These are phyloP conservation scores for Colletotrichum liriopes DNA, from an alignment of 2,329 filamentous ascomycete genomes.

Conservation along the genomic window DNA sequence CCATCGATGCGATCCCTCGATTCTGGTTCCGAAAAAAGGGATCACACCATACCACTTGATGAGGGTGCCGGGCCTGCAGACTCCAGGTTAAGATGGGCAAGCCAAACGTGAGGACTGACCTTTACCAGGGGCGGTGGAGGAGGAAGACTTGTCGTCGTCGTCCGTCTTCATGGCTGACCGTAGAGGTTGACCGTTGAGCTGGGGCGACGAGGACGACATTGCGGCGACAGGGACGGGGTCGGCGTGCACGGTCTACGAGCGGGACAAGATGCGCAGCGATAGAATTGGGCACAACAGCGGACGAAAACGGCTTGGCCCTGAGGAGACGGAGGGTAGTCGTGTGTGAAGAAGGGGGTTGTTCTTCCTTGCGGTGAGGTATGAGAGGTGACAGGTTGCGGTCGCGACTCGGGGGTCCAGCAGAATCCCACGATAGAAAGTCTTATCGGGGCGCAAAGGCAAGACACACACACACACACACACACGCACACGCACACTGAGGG, in stretches of 20 bases:
- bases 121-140: slow-evolving; percentile 59
- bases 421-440: slow-evolving; percentile 28
- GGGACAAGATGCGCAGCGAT: not conserved
- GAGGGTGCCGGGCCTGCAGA: slow-evolving; percentile 33
- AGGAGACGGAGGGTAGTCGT: slow-evolving; percentile 16
- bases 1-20: slow-evolving; percentile 7
- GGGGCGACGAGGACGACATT: slow-evolving; percentile 42
- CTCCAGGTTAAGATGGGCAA: slow-evolving; percentile 19
- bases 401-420: slow-evolving; percentile 6
- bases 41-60: slow-evolving; percentile 40
- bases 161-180: slow-evolving; percentile 63
- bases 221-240: slow-evolving; percentile 1
- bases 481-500: slow-evolving; percentile 17
- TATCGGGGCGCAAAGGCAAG: slow-evolving; percentile 16
- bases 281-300: not conserved
- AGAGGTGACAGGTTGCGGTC: slow-evolving; percentile 40
- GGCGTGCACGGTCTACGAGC: not conserved
- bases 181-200: slow-evolving; percentile 49
- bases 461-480: not conserved
- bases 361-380: slow-evolving; percentile 18
- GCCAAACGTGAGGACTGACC: slow-evolving; percentile 54
- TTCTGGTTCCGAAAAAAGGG: no score
- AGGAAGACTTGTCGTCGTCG: slow-evolving; percentile 57
- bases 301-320: not conserved
- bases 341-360: slow-evolving; percentile 20